Conservation (phyloP, 2,329 filamentous ascomycete species). For the Magnaporthiopsis incrustans region DNA sequence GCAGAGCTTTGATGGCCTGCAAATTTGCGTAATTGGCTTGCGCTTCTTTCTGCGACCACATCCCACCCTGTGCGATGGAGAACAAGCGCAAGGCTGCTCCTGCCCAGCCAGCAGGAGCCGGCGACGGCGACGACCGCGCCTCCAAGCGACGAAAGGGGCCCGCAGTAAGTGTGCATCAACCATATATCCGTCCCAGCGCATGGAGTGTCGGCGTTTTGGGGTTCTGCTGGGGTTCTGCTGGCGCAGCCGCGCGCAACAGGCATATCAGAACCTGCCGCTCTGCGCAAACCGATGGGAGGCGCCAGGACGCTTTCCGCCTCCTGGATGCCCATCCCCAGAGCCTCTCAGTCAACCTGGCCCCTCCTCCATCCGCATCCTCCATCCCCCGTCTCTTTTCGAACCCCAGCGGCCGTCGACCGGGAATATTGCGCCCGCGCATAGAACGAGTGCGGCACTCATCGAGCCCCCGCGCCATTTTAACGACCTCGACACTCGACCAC, state of each 20-base stretch:
- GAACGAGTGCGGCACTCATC: background rate
- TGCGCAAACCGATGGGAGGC: background rate
- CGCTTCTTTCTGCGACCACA: conserved; percentile 7
- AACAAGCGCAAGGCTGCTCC: conserved; percentile 46
- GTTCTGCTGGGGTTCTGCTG: background rate
- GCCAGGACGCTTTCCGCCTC: background rate
- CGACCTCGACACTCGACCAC: background rate
- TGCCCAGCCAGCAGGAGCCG: conserved; percentile 32
- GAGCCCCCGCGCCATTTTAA: background rate
- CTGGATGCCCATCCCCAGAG: background rate
- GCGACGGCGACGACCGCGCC: conserved; percentile 43
- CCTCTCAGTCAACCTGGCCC: background rate
- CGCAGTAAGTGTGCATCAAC: conserved; percentile 31
- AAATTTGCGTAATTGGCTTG: conserved; percentile 1
- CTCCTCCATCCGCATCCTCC: background rate
- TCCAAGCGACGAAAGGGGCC: conserved; percentile 47
- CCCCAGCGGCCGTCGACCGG: too few species aligned
- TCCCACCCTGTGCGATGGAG: conserved; percentile 34
- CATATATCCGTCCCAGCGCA: background rate
- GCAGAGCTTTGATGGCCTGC: conserved; percentile 3
- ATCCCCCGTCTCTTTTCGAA: background rate
- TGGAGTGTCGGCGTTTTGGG: background rate
- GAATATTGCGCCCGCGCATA: background rate
- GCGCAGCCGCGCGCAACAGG: background rate
- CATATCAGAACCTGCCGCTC: background rate